Conservation (phyloP, 2,329 filamentous ascomycete species). For the Fusarium torreyae region DNA sequence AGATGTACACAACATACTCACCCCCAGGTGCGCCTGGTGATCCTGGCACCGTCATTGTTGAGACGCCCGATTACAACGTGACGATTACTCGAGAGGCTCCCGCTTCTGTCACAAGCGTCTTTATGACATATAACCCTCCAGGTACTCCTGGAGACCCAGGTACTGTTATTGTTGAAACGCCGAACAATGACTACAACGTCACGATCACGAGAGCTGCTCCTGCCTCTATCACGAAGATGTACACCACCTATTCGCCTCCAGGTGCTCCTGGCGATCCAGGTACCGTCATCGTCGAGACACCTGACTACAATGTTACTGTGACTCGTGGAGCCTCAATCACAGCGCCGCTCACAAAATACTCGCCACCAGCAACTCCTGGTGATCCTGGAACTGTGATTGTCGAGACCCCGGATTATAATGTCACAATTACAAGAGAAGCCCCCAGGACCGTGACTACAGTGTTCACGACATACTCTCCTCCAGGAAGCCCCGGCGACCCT, state of each 20-base stretch:
- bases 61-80: constrained; percentile 36
- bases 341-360: constrained; percentile 16
- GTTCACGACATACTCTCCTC: constrained; percentile 10
- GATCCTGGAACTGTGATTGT: constrained; percentile 28
- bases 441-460: constrained; percentile 3
- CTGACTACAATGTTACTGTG: constrained; percentile 25
- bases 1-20: constrained; percentile 11
- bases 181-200: constrained; percentile 27
- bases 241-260: constrained; percentile 28
- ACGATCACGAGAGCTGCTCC: constrained; percentile 30
- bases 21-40: constrained; percentile 25
- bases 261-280: constrained; percentile 28
- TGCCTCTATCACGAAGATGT: constrained; percentile 8
- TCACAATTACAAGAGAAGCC: constrained; percentile 17
- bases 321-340: constrained; percentile 18
- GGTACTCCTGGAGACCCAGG: constrained; percentile 27
- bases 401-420: constrained; percentile 16
- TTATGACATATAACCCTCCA: constrained; percentile 24
- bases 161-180: constrained; percentile 32
- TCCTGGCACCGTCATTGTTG: constrained; percentile 29
- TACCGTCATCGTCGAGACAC: constrained; percentile 32
- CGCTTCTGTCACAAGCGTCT: constrained; percentile 8
- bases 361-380: constrained; percentile 14
- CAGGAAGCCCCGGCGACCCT: constrained; percentile 20
- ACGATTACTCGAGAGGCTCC: constrained; percentile 28